phyloP scores from a whole-genome alignment of 768 basidiomycete genomes.

The Leucocoprinus sp. region DNA sequence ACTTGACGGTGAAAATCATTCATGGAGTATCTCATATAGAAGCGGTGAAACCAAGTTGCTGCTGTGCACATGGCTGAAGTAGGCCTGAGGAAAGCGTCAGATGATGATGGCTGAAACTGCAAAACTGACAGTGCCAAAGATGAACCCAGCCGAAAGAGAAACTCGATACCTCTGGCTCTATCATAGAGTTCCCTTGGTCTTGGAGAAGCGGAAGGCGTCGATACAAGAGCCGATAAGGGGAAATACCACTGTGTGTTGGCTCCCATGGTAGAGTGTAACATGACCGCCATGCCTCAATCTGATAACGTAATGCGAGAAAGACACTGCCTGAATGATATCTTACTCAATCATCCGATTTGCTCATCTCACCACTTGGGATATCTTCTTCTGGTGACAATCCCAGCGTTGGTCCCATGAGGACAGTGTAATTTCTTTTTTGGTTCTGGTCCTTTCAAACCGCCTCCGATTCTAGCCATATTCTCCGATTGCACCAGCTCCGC shows the following conservation, averaged over 20 bases:
- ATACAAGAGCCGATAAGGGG: constrained; percentile 44
- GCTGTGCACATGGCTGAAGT: constrained; percentile 80
- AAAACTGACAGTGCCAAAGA: constrained; percentile 65
- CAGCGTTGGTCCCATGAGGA: background rate
- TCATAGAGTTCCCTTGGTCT: constrained; percentile 69
- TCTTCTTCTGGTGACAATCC: background rate
- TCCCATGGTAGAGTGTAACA: constrained; percentile 11
- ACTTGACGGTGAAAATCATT: constrained; percentile 78
- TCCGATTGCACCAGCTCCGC: constrained; percentile 1
- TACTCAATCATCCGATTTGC: background rate
- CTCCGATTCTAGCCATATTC: background rate
- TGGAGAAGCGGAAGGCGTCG: constrained; percentile 52
- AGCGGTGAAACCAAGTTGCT: constrained; percentile 86
- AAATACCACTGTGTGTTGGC: constrained; percentile 63
- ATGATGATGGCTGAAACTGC: constrained; percentile 8
- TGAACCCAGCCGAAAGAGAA: constrained; percentile 74
- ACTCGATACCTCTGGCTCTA: constrained; percentile 75
- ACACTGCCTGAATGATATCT: background rate
- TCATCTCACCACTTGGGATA: too few relatives aligned
- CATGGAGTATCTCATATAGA: constrained; percentile 83
- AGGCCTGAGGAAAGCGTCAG: constrained; percentile 37
- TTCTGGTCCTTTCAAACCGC: background rate
- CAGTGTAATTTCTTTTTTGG: background rate
- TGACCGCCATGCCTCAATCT: constrained; percentile 6
- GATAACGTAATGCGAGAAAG: background rate